Evolutionary conservation across 2,329 filamentous ascomycete species (phyloP), one percentile per base, ranked within the genome.

Genomic region (Colletotrichum sidae): DNA sequence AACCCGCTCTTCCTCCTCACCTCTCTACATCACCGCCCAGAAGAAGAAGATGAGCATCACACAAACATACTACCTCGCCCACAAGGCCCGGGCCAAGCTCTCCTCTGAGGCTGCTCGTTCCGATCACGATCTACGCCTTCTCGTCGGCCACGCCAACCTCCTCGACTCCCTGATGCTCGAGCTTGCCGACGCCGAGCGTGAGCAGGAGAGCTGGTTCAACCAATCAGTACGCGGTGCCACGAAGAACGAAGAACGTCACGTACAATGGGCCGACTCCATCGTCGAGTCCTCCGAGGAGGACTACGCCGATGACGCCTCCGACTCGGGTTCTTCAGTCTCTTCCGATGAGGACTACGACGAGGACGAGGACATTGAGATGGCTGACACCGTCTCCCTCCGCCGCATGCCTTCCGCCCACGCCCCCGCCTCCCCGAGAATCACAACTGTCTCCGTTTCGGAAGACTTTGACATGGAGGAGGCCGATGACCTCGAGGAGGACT

Each of bases 141-240:
- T 99, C 67, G 96, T 99, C 73, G 96, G 95, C 74, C 96, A 99
- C 81, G 96, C 96, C 84, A 99, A 98, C 86, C 91, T 98, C 52
- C 92, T 99, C 78, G 96, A 99, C 83, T 91, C 90, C 45, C 84
- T 99, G 76, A 98, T 98, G 96, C 88, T 96, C 72, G 84, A 87
- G 76, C 92, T 99, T 65, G 92, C 94, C 79, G 93, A 97, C 65
- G 95, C 95, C 76, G 96, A 98, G 85, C 89, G 90, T 73, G 94
- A 97, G 80, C 96, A 98, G 81, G 95, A 98, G 81, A 90, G 88
- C 71, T 97, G 94, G 94, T 98, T 97, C 90, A 96, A 97, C 88
- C 91, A 94, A 79, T 96, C 93, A 68, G 92, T 97, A 80, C 90
- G 88, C 77, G 92, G 91, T 74, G 92, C 92, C 71, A 84, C 84